Percentiles rank a stretch among this genome's conserved stretches.
Conservation (phyloP, 176 grass and related monocot genomes). For the Luzula sylvatica region DNA sequence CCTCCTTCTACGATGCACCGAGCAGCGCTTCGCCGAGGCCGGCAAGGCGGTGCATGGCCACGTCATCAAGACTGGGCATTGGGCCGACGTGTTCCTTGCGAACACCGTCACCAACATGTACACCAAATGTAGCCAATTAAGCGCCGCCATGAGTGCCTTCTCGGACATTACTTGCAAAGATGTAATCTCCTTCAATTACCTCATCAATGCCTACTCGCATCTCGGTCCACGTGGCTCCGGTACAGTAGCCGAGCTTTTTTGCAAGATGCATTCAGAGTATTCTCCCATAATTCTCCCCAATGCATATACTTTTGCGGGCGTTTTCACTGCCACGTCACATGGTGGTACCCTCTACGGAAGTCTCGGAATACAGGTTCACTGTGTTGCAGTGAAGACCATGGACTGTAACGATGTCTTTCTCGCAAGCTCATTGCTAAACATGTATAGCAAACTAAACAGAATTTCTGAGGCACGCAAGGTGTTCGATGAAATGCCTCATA, state of each 20-base stretch:
- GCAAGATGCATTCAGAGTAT: constrained; percentile 32
- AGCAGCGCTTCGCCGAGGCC: constrained; percentile 1
- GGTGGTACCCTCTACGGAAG: neutral
- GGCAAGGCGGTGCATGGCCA: constrained; percentile 44
- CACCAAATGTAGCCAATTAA: constrained; percentile 29
- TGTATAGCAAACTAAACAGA: constrained; percentile 56
- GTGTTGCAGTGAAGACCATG: constrained; percentile 31
- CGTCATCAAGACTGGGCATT: constrained; percentile 41
- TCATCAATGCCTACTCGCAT: constrained; percentile 51
- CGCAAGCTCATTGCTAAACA: constrained; percentile 38
- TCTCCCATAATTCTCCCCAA: constrained; percentile 32
- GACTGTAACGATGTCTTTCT: constrained; percentile 35
- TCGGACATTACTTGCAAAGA: constrained; percentile 27
- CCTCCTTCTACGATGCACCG: constrained; percentile 15
- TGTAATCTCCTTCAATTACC: constrained; percentile 58
- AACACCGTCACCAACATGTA: constrained; percentile 64
- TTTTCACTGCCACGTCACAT: constrained; percentile 39
- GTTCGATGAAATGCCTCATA: constrained; percentile 46
- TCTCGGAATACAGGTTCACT: constrained; percentile 26
- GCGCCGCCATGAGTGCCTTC: constrained; percentile 29
- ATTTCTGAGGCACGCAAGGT: constrained; percentile 34
- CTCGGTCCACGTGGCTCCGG: constrained; percentile 7
- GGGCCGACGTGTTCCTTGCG: constrained; percentile 39
- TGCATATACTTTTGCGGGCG: constrained; percentile 39
- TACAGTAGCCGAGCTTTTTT: constrained; percentile 31